Evolutionary conservation across 441 rosid species (phyloP).

Genomic region (Pelargonium australe): DNA sequence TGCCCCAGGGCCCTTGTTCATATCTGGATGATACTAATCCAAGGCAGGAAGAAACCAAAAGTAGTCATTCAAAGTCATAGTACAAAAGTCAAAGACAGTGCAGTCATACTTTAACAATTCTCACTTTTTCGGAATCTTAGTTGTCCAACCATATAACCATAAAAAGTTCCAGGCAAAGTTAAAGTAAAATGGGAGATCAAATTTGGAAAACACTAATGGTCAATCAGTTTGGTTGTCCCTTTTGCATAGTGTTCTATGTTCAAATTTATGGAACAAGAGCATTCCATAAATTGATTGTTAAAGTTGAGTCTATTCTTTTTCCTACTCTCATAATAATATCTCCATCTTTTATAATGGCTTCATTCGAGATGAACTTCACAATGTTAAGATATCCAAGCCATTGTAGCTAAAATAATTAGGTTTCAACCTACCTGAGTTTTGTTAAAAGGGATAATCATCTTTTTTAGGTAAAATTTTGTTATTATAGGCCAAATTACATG

Average conservation of each 20-base stretch:
- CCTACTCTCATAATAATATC: background rate
- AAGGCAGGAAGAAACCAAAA: slow-evolving; percentile 23
- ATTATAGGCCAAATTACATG: too few relatives aligned
- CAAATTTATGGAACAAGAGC: background rate
- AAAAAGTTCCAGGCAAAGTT: background rate
- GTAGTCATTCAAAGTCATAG: background rate
- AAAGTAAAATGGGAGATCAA: background rate
- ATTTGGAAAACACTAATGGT: background rate
- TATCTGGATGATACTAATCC: slow-evolving; percentile 80
- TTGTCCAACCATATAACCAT: background rate
- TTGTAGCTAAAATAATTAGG: too few relatives aligned
- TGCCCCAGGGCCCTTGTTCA: slow-evolving; percentile 69
- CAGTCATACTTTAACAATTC: background rate
- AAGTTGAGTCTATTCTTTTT: background rate
- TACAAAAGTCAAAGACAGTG: background rate
- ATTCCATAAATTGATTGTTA: background rate
- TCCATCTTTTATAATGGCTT: background rate
- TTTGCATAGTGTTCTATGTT: too few relatives aligned
- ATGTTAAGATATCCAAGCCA: too few relatives aligned
- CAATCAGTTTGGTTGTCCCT: background rate
- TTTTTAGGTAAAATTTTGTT: too few relatives aligned
- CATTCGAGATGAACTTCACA: background rate
- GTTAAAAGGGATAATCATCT: too few relatives aligned
- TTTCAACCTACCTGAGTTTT: too few relatives aligned
- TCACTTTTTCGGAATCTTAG: background rate